phyloP scores from a whole-genome alignment of 371 early-diverging fungal genomes.

The Actinomucor elegans region DNA sequence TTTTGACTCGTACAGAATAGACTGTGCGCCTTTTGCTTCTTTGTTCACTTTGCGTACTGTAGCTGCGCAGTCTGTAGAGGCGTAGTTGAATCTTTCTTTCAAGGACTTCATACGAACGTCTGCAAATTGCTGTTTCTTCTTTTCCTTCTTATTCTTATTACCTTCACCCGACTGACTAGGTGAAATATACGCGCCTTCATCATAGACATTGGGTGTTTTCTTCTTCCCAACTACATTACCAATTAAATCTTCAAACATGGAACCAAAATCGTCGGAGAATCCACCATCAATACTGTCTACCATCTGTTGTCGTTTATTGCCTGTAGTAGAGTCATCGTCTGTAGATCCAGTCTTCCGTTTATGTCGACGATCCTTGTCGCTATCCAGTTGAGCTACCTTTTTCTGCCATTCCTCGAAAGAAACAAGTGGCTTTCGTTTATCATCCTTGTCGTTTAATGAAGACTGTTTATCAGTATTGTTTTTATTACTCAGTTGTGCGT shows the following conservation, averaged over 20 bases:
- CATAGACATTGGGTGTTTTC: constrained; percentile 29
- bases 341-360: constrained; percentile 15
- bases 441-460: not conserved
- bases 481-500: not conserved
- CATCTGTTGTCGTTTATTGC: constrained; percentile 27
- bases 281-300: constrained; percentile 53
- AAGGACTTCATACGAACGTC: constrained; percentile 46
- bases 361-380: constrained; percentile 21
- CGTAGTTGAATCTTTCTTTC: constrained; percentile 90
- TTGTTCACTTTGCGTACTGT: constrained; percentile 81
- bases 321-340: not conserved
- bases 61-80: constrained; percentile 93
- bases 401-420: constrained; percentile 47
- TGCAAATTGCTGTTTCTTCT: constrained; percentile 20
- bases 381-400: constrained; percentile 21
- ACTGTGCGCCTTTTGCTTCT: constrained; percentile 77
- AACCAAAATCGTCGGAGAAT: constrained; percentile 46
- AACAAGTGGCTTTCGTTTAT: constrained; percentile 17
- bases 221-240: constrained; percentile 13
- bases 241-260: constrained; percentile 40
- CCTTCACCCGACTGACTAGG: constrained; percentile 16
- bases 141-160: constrained; percentile 7
- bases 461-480: not conserved
- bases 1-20: constrained; percentile 86
- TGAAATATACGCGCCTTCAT: constrained; percentile 33